These are phyloP conservation scores for Umbelopsis sp. DNA, from an alignment of 371 early-diverging fungal species.

Conservation along the genomic window DNA sequence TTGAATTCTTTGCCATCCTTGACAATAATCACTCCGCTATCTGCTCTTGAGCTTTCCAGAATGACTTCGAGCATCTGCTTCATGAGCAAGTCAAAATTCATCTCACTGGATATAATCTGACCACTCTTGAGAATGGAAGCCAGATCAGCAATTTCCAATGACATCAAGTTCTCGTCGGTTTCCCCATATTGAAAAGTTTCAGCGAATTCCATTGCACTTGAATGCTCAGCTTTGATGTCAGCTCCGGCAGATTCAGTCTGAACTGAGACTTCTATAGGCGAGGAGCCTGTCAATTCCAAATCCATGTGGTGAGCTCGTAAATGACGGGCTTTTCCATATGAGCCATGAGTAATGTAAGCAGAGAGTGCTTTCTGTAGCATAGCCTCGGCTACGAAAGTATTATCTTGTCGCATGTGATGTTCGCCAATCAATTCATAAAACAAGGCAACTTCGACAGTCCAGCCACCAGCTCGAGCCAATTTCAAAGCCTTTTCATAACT, in stretches of 20 bases:
- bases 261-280: conserved; percentile 22
- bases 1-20: conserved; percentile 46
- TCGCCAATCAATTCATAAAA: conserved; percentile 48
- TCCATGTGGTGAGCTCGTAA: conserved; percentile 23
- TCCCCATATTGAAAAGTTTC: conserved; percentile 24
- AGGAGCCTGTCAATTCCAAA: background rate
- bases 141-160: conserved; percentile 50
- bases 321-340: conserved; percentile 43
- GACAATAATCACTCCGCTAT: conserved; percentile 51
- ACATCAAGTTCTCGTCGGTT: conserved; percentile 46
- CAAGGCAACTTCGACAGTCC: conserved; percentile 36
- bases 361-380: conserved; percentile 41
- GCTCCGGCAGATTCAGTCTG: conserved; percentile 36
- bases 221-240: conserved; percentile 19
- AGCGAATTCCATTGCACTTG: background rate
- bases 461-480: conserved; percentile 39
- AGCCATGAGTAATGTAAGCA: conserved; percentile 37
- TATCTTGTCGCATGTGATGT: conserved; percentile 35
- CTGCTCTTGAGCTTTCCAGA: conserved; percentile 52
- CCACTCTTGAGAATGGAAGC: conserved; percentile 55
- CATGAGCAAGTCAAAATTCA: conserved; percentile 57
- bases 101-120: conserved; percentile 56
- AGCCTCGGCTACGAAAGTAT: conserved; percentile 30
- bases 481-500: conserved; percentile 43
- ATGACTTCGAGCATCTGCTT: conserved; percentile 55